Percentiles rank a stretch among this genome's conserved stretches.
These are phyloP conservation scores for Speleostelium caveatum DNA, from an alignment of 78 protist species.

Conservation along the genomic window DNA sequence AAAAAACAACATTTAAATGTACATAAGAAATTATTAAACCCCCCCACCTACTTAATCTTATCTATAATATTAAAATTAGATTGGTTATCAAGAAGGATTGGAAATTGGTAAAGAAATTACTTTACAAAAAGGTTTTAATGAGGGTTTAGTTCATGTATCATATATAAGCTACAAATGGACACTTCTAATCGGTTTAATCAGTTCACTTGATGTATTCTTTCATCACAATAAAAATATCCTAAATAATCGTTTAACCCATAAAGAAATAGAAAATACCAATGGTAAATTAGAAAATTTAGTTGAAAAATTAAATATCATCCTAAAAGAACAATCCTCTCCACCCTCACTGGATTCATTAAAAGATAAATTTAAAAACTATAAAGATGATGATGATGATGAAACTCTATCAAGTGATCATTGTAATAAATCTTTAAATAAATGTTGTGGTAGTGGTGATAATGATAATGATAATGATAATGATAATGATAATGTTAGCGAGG, in stretches of 20 bases:
- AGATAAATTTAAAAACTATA: constrained; percentile 4
- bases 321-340: constrained; percentile 31
- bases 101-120: constrained; percentile 66
- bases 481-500: background rate
- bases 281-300: constrained; percentile 18
- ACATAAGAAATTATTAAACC: background rate
- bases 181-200: constrained; percentile 28
- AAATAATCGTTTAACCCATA: too few relatives aligned
- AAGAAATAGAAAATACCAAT: background rate
- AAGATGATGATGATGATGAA: background rate
- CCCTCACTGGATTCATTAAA: constrained; percentile 51
- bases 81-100: constrained; percentile 69
- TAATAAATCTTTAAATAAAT: background rate
- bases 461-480: background rate
- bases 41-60: background rate
- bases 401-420: background rate
- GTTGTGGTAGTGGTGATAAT: background rate
- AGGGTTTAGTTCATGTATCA: constrained; percentile 38
- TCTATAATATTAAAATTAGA: constrained; percentile 2
- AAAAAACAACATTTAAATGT: background rate
- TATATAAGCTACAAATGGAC: constrained; percentile 50
- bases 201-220: constrained; percentile 65
- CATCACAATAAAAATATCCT: constrained; percentile 43
- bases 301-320: background rate
- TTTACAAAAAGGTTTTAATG: constrained; percentile 69